Evolutionary conservation across 495 filamentous ascomycete species (phyloP), one percentile per base, ranked within the genome.

Genomic region (Aspergillus hancockii): DNA sequence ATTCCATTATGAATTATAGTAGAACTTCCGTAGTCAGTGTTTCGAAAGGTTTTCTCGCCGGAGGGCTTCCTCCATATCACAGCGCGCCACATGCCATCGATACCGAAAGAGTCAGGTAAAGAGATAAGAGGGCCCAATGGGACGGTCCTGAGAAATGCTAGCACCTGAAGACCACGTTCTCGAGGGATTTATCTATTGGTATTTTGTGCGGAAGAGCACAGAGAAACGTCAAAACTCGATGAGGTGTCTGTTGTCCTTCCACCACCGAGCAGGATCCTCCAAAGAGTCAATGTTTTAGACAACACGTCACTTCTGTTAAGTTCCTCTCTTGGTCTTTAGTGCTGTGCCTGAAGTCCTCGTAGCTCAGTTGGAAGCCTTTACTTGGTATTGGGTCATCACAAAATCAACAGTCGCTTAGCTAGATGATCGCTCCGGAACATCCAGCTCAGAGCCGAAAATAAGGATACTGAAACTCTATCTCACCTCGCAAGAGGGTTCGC

Each of bases 401-500:
- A 3, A 3, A 41, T 14, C 9, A 10, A 36, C 32, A 1, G 32
- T 36, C 8, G 4, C 32, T 1, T 36, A 36, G 32, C 3, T 8
- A 8, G 8, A 10, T 1, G 1, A 36, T 14, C 10, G 32, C 32
- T 36, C 32, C 13, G 32, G 32, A 9, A 41, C 7, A 14, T n/a
- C 38, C 4, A 12, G 16, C 14, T 41, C 16, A 41, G n/a, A 41
- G 16, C 38, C 14, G 13, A 3, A 41, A 16, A 41, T 16, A 6
- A 3, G 3, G 5, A 16, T n/a, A 41, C 1, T 41, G 38, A 41
- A 41, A 3, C 7, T 18, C 46, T 2, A 9, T 3, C 30, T 87
- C 81, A 90, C 60, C 74, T 86, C 3, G 94, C 94, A 52, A 98
- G 73, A 0, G 95, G 94, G 71, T 98, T 98, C 14, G 94, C 94